Evolutionary conservation across 345 rosid genomes (phyloP), one percentile per base, ranked within the genome.

Genomic region (Eucalyptus tenuipes): DNA sequence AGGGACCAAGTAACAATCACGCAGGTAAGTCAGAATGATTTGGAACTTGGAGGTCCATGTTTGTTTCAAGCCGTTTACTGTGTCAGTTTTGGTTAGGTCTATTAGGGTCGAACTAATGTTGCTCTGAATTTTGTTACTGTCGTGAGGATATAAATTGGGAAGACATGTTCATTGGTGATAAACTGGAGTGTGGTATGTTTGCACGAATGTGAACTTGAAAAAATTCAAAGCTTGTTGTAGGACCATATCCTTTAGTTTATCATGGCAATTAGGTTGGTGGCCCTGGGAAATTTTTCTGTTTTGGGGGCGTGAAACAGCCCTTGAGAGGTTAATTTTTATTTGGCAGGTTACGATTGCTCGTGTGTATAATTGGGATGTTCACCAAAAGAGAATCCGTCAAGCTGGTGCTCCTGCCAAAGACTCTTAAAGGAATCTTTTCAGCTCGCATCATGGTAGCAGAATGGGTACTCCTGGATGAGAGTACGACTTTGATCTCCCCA

Each of bases 361-460:
- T 49, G 93, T 97, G 87, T 96, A 96, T 91, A 97, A 96, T 89
- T 97, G 97, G 97, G 99, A 97, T 89, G 99, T 96, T 91, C 99
- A 95, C 90, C 99, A 97, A 92, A 95, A 96, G 79, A 95, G 98
- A 89, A 91, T 93, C 89, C 93, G 93, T 88, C 95, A 96, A 90
- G 93, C 93, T 88, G 86, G 91, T n/a, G 91, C 91, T 64, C 88
- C 93, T 91, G 89, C 89, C 88, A 88, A 95, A 94, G 50, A 91
- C 91, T 52, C 95, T 92, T 94, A 89, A 80, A 80, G 89, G 25
- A 61, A 61, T 61, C 37, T 61, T 61, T 61, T 4, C 71, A 61
- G 29, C 71, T 61, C 4, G 17, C 4, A 61, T 61, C 71, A 61
- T 1, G 71, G 71, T 29, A 61, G 71, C 37, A 61, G 71, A 61